Evolutionary conservation across 495 filamentous ascomycete genomes (phyloP).

Genomic region (Letharia columbiana): DNA sequence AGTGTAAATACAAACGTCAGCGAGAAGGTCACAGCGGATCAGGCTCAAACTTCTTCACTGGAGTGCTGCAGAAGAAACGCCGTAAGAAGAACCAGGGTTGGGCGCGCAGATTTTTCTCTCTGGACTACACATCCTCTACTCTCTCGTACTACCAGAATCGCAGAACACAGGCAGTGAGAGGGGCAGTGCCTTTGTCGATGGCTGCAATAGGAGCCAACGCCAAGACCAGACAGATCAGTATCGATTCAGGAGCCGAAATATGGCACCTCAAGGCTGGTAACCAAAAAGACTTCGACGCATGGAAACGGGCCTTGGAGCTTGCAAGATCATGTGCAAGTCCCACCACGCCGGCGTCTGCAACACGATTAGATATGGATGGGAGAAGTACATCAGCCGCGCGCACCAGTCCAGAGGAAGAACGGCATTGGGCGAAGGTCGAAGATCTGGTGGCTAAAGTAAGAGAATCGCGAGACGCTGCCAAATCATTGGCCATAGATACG

Average conservation of each 20-base stretch:
- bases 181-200: slow-evolving; percentile 83
- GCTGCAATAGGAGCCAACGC: slow-evolving; percentile 86
- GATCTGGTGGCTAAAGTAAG: slow-evolving; percentile 69
- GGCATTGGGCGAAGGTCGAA: slow-evolving; percentile 80
- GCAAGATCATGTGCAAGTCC: slow-evolving; percentile 30
- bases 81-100: slow-evolving; percentile 90
- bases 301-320: slow-evolving; percentile 73
- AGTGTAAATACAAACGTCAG: slow-evolving; percentile 3
- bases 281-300: slow-evolving; percentile 73
- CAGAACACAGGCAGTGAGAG: slow-evolving; percentile 80
- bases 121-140: slow-evolving; percentile 85
- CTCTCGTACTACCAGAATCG: slow-evolving; percentile 92
- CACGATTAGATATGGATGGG: slow-evolving; percentile 22
- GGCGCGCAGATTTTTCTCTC: slow-evolving; percentile 85
- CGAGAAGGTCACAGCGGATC: slow-evolving; percentile 3
- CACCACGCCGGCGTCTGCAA: slow-evolving; percentile 20
- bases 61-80: slow-evolving; percentile 76
- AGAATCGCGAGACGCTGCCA: slow-evolving; percentile 81
- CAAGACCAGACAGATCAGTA: slow-evolving; percentile 79
- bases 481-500: slow-evolving; percentile 73
- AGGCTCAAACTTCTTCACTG: slow-evolving; percentile 57
- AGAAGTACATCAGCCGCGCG: slow-evolving; percentile 23
- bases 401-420: slow-evolving; percentile 50
- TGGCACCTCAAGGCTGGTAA: slow-evolving; percentile 90
- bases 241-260: slow-evolving; percentile 92